Conservation (phyloP, 345 rosid species). For the Gossypium bickii region DNA sequence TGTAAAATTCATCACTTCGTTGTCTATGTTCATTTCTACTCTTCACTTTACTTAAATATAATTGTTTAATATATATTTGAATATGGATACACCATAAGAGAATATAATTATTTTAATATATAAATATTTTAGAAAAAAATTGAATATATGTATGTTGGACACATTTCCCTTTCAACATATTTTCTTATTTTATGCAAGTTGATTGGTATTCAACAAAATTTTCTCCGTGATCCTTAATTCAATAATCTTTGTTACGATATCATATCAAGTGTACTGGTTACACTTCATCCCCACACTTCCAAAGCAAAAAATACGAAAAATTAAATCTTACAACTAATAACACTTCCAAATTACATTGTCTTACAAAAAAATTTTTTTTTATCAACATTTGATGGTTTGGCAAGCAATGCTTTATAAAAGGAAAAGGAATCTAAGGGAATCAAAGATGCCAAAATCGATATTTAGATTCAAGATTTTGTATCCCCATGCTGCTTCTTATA, state of each 20-base stretch:
- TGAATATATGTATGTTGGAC: too few species aligned
- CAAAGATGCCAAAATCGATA: too few species aligned
- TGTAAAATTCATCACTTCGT: neutral
- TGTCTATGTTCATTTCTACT: neutral
- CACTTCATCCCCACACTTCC: conserved; percentile 2
- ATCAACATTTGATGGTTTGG: neutral
- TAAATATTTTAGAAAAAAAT: too few species aligned
- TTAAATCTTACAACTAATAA: neutral
- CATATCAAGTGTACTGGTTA: too few species aligned
- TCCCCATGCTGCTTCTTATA: conserved; percentile 20
- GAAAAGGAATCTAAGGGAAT: neutral
- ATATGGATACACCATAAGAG: too few species aligned
- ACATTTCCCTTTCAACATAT: conserved; percentile 35
- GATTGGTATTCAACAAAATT: conserved; percentile 37
- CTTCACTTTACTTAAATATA: neutral
- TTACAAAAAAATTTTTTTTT: neutral
- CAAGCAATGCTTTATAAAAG: neutral
- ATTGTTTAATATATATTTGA: too few species aligned
- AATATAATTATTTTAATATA: too few species aligned
- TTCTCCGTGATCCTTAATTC: conserved; percentile 33
- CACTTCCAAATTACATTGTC: conserved; percentile 14
- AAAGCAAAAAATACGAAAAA: too few species aligned
- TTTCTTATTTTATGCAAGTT: conserved; percentile 37
- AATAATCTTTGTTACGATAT: too few species aligned
- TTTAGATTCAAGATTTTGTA: too few species aligned